These are phyloP conservation scores for Fusarium sulawesiense DNA, from an alignment of 2,329 filamentous ascomycete genomes.

Conservation along the genomic window DNA sequence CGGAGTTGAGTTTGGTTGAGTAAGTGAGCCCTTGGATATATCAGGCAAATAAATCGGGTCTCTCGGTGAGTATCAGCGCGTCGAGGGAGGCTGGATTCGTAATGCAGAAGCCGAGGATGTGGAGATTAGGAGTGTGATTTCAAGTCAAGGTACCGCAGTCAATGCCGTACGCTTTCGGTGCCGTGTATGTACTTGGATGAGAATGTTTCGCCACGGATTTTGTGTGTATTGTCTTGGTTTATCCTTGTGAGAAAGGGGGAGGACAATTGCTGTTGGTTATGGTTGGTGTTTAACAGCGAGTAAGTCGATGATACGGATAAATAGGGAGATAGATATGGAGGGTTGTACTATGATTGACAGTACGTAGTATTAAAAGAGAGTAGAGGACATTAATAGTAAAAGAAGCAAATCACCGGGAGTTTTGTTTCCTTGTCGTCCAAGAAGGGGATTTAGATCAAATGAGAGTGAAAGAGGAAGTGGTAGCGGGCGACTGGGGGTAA, in stretches of 20 bases:
- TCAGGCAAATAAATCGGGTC: conserved; percentile 18
- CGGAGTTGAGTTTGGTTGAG: not conserved
- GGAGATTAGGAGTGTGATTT: conserved; percentile 30
- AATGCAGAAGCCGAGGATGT: conserved; percentile 28
- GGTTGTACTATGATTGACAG: not conserved
- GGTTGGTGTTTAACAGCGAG: conserved; percentile 15
- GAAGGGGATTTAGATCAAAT: conserved; percentile 43
- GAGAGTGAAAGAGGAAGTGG: conserved; percentile 41
- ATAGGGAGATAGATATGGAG: not conserved
- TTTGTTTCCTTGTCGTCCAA: conserved; percentile 45
- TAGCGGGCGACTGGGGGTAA: conserved; percentile 44
- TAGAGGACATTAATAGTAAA: conserved; percentile 35
- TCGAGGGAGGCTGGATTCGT: conserved; percentile 29
- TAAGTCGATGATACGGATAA: not conserved
- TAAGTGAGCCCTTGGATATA: conserved; percentile 8
- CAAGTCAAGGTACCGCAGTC: conserved; percentile 33
- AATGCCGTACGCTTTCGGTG: conserved; percentile 38
- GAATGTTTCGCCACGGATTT: conserved; percentile 30
- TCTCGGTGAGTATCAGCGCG: conserved; percentile 27
- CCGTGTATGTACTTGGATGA: conserved; percentile 8
- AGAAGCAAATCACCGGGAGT: conserved; percentile 45
- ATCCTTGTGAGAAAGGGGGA: conserved; percentile 33
- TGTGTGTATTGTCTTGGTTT: conserved; percentile 22
- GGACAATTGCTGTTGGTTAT: conserved; percentile 14
- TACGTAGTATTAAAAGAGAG: conserved; percentile 41